Evolutionary conservation across 805 yeast genomes (phyloP).

Genomic region (Saccharomycopsis fibuligera): DNA sequence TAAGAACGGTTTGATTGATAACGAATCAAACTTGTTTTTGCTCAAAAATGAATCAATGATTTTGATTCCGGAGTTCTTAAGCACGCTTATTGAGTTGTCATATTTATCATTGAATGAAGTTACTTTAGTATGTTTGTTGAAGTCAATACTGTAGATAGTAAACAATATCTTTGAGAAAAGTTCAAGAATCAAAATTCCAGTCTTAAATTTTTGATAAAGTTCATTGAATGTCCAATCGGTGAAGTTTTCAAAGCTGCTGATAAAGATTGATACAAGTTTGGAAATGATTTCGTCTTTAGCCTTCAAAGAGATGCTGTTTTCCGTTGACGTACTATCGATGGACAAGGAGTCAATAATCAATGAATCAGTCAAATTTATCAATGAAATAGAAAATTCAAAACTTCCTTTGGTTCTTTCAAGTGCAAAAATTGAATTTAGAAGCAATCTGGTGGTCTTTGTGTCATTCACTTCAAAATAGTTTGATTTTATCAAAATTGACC

Average conservation of each 20-base stretch:
- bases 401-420: conserved; percentile 66
- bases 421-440: conserved; percentile 56
- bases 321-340: conserved; percentile 24
- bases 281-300: conserved; percentile 50
- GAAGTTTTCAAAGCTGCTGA: conserved; percentile 72
- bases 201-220: conserved; percentile 49
- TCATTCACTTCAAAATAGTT: conserved; percentile 44
- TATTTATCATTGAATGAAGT: background rate
- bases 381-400: conserved; percentile 54
- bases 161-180: conserved; percentile 50
- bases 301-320: conserved; percentile 31
- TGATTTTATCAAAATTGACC: conserved; percentile 72
- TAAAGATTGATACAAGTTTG: conserved; percentile 46
- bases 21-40: conserved; percentile 40
- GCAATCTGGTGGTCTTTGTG: conserved; percentile 35
- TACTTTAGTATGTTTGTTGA: background rate
- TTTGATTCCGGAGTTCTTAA: conserved; percentile 44
- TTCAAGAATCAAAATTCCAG: conserved; percentile 50
- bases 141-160: conserved; percentile 50
- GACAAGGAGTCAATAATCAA: conserved; percentile 43
- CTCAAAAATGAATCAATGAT: conserved; percentile 53
- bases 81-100: conserved; percentile 29
- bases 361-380: conserved; percentile 48
- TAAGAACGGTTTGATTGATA: conserved; percentile 50
- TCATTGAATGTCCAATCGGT: conserved; percentile 59